Evolutionary conservation across 2,329 filamentous ascomycete species (phyloP).

Genomic region (Paraphoma sp.): DNA sequence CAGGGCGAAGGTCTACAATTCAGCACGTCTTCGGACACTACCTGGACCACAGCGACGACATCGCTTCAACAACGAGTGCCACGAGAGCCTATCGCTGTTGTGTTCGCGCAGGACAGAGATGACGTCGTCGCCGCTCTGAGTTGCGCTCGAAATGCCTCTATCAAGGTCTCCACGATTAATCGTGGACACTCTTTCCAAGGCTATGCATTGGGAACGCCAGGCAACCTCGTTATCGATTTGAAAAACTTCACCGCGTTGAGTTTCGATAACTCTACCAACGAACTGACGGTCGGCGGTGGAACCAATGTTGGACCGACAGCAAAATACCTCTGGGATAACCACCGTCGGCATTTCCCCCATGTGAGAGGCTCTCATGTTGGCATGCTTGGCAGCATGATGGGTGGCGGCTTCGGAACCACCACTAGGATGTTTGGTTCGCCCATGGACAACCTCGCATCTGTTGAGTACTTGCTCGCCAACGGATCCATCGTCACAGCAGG

Average conservation of each 20-base stretch:
- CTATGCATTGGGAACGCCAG: slow-evolving; percentile 13
- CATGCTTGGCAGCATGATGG: slow-evolving; percentile 9
- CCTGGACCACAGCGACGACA: slow-evolving; percentile 17
- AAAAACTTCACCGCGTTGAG: slow-evolving; percentile 11
- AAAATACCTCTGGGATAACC: slow-evolving; percentile 13
- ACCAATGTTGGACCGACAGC: slow-evolving; percentile 14
- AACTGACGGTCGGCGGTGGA: slow-evolving; percentile 16
- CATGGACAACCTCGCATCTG: slow-evolving; percentile 13
- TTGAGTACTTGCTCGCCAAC: slow-evolving; percentile 19
- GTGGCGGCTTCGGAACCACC: slow-evolving; percentile 17
- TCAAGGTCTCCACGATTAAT: slow-evolving; percentile 13
- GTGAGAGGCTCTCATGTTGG: slow-evolving; percentile 18
- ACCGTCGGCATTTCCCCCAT: slow-evolving; percentile 13
- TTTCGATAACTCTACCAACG: slow-evolving; percentile 16
- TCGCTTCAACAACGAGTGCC: slow-evolving; percentile 14
- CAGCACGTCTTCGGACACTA: slow-evolving; percentile 9
- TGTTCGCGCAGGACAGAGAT: slow-evolving; percentile 11
- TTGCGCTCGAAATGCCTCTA: slow-evolving; percentile 16
- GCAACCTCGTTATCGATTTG: slow-evolving; percentile 18
- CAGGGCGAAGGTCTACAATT: slow-evolving; percentile 1
- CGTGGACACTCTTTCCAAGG: slow-evolving; percentile 21
- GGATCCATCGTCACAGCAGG: slow-evolving; percentile 11
- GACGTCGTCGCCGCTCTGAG: slow-evolving; percentile 11
- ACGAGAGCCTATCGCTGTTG: slow-evolving; percentile 11
- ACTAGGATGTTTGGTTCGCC: slow-evolving; percentile 12